Conservation (phyloP, 2,329 filamentous ascomycete species). For the Ophiocordyceps camponoti-leonardi region DNA sequence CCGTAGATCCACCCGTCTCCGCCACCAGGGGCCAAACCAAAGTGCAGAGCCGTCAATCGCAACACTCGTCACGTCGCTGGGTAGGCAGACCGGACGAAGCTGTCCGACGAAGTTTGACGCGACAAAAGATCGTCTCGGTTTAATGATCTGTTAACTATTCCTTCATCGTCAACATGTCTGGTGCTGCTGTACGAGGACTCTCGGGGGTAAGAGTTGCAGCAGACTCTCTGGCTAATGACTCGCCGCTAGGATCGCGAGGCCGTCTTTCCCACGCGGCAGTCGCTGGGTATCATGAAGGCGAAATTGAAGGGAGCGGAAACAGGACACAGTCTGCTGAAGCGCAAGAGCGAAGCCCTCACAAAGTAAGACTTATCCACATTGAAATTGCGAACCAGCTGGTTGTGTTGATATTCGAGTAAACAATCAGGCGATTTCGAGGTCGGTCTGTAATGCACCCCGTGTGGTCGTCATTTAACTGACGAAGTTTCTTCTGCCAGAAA, state of each 20-base stretch:
- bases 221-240: not conserved
- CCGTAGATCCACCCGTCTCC: too few relatives aligned
- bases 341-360: slow-evolving; percentile 94
- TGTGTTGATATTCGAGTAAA: slow-evolving; percentile 1
- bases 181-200: not conserved
- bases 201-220: not conserved
- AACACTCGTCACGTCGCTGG: too few relatives aligned
- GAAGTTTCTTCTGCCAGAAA: slow-evolving; percentile 39
- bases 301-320: slow-evolving; percentile 91
- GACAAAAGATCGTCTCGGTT: too few relatives aligned
- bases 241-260: slow-evolving; percentile 64
- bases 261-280: slow-evolving; percentile 96
- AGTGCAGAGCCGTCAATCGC: too few relatives aligned
- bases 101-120: too few relatives aligned
- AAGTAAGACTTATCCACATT: slow-evolving; percentile 41
- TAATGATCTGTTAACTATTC: too few relatives aligned
- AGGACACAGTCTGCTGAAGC: slow-evolving; percentile 86
- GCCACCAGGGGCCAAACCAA: too few relatives aligned
- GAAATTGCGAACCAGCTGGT: not conserved
- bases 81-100: too few relatives aligned
- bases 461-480: slow-evolving; percentile 1
- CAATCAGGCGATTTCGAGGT: slow-evolving; percentile 82
- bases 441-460: slow-evolving; percentile 1
- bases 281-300: slow-evolving; percentile 88
- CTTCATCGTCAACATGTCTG: not conserved